Base-by-base conservation (phyloP, 1,139 yeast species). In the Scheffersomyces illinoinensis region DNA sequence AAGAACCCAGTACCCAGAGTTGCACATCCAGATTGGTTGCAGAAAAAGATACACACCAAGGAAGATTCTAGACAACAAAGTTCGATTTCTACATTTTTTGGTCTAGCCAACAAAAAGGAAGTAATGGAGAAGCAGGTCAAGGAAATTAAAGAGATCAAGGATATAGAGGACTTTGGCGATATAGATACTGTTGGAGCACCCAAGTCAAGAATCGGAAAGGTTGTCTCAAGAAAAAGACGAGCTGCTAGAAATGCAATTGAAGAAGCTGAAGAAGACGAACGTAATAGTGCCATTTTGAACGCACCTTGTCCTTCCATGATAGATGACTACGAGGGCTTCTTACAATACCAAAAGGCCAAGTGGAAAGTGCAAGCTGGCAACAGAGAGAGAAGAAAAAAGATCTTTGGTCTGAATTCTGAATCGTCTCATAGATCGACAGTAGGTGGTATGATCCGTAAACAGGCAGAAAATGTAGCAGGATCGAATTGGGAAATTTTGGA, bases 1-100 rank as follows among this genome's bases (percentile, higher is more conserved):
- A 76, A 81, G n/a, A 96, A 96, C 68, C 99, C 99, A 0, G 98
- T 96, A 54, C 98, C 98, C 2, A 81, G 98, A 64, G 93, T 96
- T 12, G 85, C 86, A 7, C 98, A 95, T 69, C 99, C 99, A 0
- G 97, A 90, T 48, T 96, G 99, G 99, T 81, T 96, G 56, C 84
- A 83, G 62, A 87, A 83, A 66, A 84, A 84, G 62, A 86, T 95
- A 58, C 79, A 82, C 4, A 74, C 74, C 10, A 83, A 81, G 60
- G 86, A 85, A 60, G 96, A 91, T 69, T 85, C 85, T 58, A 82
- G 85, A 66, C 91, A 91, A 68, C 98, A 95, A 72, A 79, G 86
- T 2, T 84, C 87, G 0, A 77, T 95, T 53, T 74, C 82, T 0
- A 74, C 76, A 0, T 93, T 92, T 69, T 89, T 91, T 64, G 63